Conservation (phyloP, 345 rosid genomes). For the Lepidium sativum region DNA sequence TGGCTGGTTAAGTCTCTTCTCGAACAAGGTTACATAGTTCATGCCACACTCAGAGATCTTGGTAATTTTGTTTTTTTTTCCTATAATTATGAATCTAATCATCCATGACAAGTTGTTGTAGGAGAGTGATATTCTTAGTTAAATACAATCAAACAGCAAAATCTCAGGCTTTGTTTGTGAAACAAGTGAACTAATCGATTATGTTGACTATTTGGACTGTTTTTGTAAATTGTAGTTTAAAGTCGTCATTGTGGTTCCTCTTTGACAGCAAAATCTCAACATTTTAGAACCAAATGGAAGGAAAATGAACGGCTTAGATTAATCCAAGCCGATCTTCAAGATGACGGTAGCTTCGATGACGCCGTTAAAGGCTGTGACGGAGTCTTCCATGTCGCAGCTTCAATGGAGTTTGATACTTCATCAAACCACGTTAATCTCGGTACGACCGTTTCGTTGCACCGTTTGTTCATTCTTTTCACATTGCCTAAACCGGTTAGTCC, state of each 20-base stretch:
- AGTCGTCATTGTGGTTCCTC: neutral
- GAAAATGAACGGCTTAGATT: slow-evolving; percentile 42
- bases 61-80: slow-evolving; percentile 18
- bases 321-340: slow-evolving; percentile 61
- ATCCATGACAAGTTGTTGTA: neutral
- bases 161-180: neutral
- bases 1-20: slow-evolving; percentile 75
- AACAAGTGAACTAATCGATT: neutral
- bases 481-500: neutral
- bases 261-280: slow-evolving; percentile 38
- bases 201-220: neutral
- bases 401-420: slow-evolving; percentile 51
- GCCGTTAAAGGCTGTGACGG: slow-evolving; percentile 68
- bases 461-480: neutral
- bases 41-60: slow-evolving; percentile 68
- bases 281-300: slow-evolving; percentile 38
- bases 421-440: slow-evolving; percentile 30
- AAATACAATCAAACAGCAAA: neutral
- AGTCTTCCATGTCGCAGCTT: slow-evolving; percentile 83
- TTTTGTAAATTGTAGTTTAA: neutral
- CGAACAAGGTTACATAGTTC: slow-evolving; percentile 45
- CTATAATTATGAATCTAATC: neutral
- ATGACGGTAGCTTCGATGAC: slow-evolving; percentile 74
- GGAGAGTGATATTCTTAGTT: neutral
- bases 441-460: slow-evolving; percentile 11